Percentiles rank a stretch among this genome's conserved stretches.
Evolutionary conservation across 192 early-diverging fungal genomes (phyloP).

Genomic region (Linnemannia elongata): DNA sequence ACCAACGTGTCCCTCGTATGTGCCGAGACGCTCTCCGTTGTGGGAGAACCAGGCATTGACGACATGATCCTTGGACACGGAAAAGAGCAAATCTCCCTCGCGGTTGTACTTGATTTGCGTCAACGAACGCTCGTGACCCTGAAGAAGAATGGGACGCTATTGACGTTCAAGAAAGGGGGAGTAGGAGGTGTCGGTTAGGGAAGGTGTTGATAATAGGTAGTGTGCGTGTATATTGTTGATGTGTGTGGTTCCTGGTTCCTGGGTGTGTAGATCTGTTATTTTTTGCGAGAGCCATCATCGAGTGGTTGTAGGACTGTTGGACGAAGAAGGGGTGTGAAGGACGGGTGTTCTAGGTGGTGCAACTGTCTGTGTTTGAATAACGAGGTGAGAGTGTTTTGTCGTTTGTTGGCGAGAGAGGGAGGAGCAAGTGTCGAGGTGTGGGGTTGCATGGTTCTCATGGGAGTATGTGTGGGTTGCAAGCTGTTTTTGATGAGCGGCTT

Average conservation of each 20-base stretch:
- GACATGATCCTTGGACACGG: slow-evolving; percentile 93
- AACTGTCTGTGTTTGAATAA: not conserved
- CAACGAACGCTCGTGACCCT: slow-evolving; percentile 96
- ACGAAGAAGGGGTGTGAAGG: not conserved
- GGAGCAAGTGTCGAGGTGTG: not conserved
- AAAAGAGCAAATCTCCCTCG: slow-evolving; percentile 98
- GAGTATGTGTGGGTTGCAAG: not conserved
- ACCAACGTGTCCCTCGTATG: slow-evolving; percentile 93
- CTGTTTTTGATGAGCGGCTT: not conserved
- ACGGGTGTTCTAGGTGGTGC: not conserved
- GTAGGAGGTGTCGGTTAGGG: not conserved
- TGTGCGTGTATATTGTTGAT: not conserved
- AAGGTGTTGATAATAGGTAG: not conserved
- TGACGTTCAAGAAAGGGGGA: not conserved
- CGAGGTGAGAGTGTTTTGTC: not conserved
- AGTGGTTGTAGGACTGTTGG: not conserved
- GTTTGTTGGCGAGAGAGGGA: not conserved
- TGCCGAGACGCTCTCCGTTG: slow-evolving; percentile 98
- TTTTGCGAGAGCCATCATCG: slow-evolving; percentile 2
- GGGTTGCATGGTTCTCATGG: not conserved
- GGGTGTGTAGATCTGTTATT: not conserved
- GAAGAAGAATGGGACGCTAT: slow-evolving; percentile 93
- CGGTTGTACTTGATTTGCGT: slow-evolving; percentile 99
- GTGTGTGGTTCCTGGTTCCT: not conserved
- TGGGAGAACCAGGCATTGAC: slow-evolving; percentile 97